These are phyloP conservation scores for Aeschynomene evenia DNA, from an alignment of 306 rosid genomes.

Conservation along the genomic window DNA sequence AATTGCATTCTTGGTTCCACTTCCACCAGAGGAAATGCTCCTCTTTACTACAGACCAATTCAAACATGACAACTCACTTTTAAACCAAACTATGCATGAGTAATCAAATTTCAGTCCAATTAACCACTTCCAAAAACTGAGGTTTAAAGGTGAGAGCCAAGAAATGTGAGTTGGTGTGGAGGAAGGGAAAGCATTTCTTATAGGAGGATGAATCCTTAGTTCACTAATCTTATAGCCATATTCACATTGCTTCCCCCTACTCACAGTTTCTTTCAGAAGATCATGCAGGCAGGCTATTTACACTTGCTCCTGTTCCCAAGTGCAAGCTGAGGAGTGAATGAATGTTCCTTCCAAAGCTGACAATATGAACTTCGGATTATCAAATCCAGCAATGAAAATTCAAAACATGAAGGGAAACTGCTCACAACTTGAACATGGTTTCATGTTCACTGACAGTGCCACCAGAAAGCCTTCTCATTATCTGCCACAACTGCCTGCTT, in stretches of 20 bases:
- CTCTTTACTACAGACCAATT: neutral
- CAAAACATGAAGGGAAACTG: slow-evolving; percentile 30
- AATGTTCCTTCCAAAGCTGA: slow-evolving; percentile 8
- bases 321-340: neutral
- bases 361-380: slow-evolving; percentile 10
- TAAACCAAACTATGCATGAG: neutral
- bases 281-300: slow-evolving; percentile 6
- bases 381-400: neutral
- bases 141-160: neutral
- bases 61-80: neutral
- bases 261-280: neutral
- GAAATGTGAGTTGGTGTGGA: neutral
- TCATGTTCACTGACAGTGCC: slow-evolving; percentile 80
- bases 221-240: neutral
- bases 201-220: neutral
- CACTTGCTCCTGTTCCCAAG: slow-evolving; percentile 20
- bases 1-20: neutral
- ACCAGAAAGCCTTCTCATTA: slow-evolving; percentile 58
- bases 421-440: slow-evolving; percentile 44
- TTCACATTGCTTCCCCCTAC: slow-evolving; percentile 2
- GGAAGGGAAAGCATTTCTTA: neutral
- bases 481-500: slow-evolving; percentile 60
- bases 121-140: too few species aligned
- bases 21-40: neutral
- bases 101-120: neutral